Base-by-base conservation (phyloP, 306 rosid species). In the Vicia villosa region DNA sequence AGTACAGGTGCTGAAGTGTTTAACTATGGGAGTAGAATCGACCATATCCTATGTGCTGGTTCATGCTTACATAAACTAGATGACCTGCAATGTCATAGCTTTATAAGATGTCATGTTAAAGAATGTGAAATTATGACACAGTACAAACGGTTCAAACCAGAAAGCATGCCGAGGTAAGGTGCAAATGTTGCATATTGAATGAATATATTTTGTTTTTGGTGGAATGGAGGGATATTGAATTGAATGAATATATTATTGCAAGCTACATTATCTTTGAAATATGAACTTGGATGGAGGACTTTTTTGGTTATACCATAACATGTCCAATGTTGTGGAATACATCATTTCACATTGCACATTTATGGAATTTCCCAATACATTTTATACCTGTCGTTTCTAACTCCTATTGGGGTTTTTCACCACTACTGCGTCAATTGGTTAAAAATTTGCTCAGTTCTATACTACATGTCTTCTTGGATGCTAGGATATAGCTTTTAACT, bases 1-100 rank as follows among this genome's bases (percentile, higher is more conserved):
- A 94, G 56, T 80, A 76, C 96, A 26, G 99, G 97, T 42, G 97
- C 96, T 26, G 99, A 91, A 83, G 87, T 82, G 63, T 94, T 94
- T 81, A 91, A 91, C 88, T 94, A 82, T 32, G 97, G 97, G 63
- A 74, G 89, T 50, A 87, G 97, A 88, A 94, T 91, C 50, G 97
- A 94, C 80, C 99, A 87, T 83, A 87, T 88, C 77, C 79, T 94
- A 49, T 91, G 86, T 69, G 84, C 97, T 14, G 91, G 97, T 58
- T 76, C 89, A 45, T 94, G 97, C 88, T 82, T 87, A 49, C 95
- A 94, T 72, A 80, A 78, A 77, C 80, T 76, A 47, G 85, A 74
- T 74, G 80, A 83, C 80, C 81, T 63, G 76, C 74, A 86, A 80
- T 85, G 75, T 78, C 99, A 94, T 83, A 61, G 74, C 72, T 85